Evolutionary conservation across 2,329 filamentous ascomycete species (phyloP).

Genomic region (Fusarium devonianum): DNA sequence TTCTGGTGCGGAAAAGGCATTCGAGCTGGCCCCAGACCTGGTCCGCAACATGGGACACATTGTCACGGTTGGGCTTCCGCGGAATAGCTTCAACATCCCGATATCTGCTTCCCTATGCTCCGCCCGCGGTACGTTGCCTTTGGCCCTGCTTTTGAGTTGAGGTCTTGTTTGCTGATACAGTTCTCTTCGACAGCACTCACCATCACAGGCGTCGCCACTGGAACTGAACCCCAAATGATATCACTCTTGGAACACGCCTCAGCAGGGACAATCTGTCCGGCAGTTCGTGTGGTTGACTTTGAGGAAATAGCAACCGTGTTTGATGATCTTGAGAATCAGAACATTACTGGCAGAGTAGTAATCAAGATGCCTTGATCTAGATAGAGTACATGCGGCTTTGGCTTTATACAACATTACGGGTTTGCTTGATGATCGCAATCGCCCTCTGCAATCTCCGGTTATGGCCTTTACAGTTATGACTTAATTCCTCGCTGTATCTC

Average conservation of each 20-base stretch:
- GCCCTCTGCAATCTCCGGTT: too few relatives aligned
- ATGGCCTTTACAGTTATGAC: too few relatives aligned
- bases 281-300: conserved; percentile 14
- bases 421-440: too few relatives aligned
- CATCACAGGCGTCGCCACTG: conserved; percentile 23
- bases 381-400: too few relatives aligned
- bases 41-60: conserved; percentile 40
- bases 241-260: conserved; percentile 17
- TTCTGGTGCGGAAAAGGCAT: conserved; percentile 38
- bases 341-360: conserved; percentile 27
- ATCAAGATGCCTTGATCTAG: conserved; percentile 19
- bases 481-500: too few relatives aligned
- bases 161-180: not conserved
- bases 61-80: conserved; percentile 38
- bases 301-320: conserved; percentile 12
- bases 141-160: too few relatives aligned
- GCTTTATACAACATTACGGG: too few relatives aligned
- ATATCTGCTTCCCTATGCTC: conserved; percentile 37
- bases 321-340: conserved; percentile 8
- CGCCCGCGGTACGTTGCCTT: conserved; percentile 21
- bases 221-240: conserved; percentile 31
- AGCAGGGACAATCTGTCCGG: conserved; percentile 7
- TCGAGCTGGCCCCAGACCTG: conserved; percentile 32
- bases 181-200: conserved; percentile 21
- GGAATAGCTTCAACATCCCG: conserved; percentile 40